Percentiles rank a stretch among this genome's conserved stretches.
These are phyloP conservation scores for Cylindrotheca closterium DNA, from an alignment of 108 stramenopile species.

Conservation along the genomic window DNA sequence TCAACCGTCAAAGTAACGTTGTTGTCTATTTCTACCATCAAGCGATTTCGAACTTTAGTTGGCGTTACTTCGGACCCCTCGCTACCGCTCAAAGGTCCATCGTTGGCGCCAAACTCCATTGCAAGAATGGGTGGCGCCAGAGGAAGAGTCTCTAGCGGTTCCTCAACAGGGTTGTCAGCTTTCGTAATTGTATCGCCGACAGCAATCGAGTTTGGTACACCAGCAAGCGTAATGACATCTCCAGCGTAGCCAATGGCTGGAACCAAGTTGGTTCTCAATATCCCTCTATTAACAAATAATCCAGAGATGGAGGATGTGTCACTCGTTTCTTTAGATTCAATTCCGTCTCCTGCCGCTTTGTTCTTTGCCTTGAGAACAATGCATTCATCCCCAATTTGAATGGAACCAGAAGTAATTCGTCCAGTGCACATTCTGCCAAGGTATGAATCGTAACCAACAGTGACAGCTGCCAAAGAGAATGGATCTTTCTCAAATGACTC, in stretches of 20 bases:
- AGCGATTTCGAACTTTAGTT: constrained; percentile 81
- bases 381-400: constrained; percentile 49
- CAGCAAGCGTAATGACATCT: constrained; percentile 94
- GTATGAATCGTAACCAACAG: constrained; percentile 85
- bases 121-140: constrained; percentile 93
- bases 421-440: constrained; percentile 86
- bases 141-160: constrained; percentile 79
- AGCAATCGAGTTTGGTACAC: constrained; percentile 80
- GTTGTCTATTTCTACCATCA: constrained; percentile 90
- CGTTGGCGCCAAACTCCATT: constrained; percentile 97
- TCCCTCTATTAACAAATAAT: constrained; percentile 78
- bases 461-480: constrained; percentile 85
- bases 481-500: constrained; percentile 45
- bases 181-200: constrained; percentile 93
- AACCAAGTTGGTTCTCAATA: constrained; percentile 68
- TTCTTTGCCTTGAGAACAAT: constrained; percentile 40
- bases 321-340: not conserved
- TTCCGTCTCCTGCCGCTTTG: not conserved
- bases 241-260: constrained; percentile 84
- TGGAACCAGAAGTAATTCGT: constrained; percentile 66
- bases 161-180: constrained; percentile 42
- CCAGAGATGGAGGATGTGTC: constrained; percentile 47
- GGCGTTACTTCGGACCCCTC: constrained; percentile 92
- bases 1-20: constrained; percentile 90
- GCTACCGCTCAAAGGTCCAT: constrained; percentile 91